Evolutionary conservation across 768 basidiomycete genomes (phyloP).

Genomic region (Lentinus brumalis): DNA sequence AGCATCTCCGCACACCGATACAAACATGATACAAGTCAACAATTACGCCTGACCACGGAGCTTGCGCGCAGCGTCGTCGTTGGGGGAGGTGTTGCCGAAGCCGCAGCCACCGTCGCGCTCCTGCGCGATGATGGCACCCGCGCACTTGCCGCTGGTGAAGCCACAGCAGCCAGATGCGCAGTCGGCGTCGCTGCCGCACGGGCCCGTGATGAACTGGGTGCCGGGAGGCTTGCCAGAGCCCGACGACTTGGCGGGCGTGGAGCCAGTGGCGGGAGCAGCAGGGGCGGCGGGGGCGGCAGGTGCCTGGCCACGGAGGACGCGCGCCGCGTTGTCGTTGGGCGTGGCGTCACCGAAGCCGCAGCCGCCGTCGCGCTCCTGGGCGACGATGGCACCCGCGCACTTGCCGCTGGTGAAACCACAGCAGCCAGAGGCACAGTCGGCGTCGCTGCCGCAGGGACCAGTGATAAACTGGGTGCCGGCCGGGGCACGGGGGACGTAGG

Average conservation of each 20-base stretch:
- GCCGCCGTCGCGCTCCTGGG: slow-evolving; percentile 25
- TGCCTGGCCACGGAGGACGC: background rate
- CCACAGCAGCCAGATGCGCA: slow-evolving; percentile 31
- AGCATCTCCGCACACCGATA: background rate
- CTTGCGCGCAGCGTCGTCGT: slow-evolving; percentile 24
- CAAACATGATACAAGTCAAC: background rate
- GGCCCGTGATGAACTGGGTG: slow-evolving; percentile 22
- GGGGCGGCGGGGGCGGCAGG: slow-evolving; percentile 1
- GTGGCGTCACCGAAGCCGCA: slow-evolving; percentile 22
- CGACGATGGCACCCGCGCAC: slow-evolving; percentile 26
- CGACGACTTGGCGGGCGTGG: too few species aligned
- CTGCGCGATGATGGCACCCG: slow-evolving; percentile 29
- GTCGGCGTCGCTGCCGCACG: slow-evolving; percentile 25
- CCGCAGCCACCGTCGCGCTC: slow-evolving; percentile 30
- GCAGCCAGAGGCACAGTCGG: slow-evolving; percentile 25
- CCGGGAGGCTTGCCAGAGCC: slow-evolving; percentile 5
- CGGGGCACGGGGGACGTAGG: slow-evolving; percentile 6
- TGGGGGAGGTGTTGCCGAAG: slow-evolving; percentile 24
- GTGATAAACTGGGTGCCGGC: slow-evolving; percentile 24
- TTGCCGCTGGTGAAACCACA: slow-evolving; percentile 27
- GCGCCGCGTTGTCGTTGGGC: slow-evolving; percentile 26
- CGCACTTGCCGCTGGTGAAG: slow-evolving; percentile 29
- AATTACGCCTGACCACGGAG: slow-evolving; percentile 10
- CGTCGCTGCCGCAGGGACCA: slow-evolving; percentile 20
- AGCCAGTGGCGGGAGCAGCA: background rate